Base-by-base conservation (phyloP, 345 rosid genomes). In the Pistacia vera region DNA sequence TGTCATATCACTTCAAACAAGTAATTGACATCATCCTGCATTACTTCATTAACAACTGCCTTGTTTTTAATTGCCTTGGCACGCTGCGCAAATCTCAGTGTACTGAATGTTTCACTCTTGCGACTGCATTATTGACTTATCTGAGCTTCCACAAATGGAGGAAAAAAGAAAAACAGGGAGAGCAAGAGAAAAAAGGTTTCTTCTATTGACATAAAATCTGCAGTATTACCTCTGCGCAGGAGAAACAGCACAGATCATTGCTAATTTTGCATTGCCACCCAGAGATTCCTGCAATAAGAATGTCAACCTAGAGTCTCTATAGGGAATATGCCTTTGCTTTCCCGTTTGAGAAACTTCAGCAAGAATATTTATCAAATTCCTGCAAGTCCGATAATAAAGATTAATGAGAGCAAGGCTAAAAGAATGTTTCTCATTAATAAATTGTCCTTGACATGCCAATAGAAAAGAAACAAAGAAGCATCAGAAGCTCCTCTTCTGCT, bases 261-360 rank as follows among this genome's bases (percentile, higher is more conserved):
- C 98, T 77, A 97, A 78, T 82, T 92, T 97, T 73, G 99, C 99
- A 90, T 97, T 97, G 56, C 99, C 99, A 78, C 99, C 99, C 62
- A 97, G 97, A 77, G 99, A 97, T 79, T 97, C 99, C 79, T 97
- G 99, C 83, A 97, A 83, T 73, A 97, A 83, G 75, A 97, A 97
- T 56, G 99, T 97, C 86, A 97, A 83, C 90, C 89, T 90, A 84
- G 99, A 97, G 83, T 97, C 99, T 85, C 99, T 91, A 80, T 97
- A 97, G 65, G 99, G 99, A 59, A 97, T 92, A 84, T 97, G 99
- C 86, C 99, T 92, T 79, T 90, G 97, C 89, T 94, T 97, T 80
- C 97, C 98, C 51, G 93, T 89, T 83, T 91, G 97, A 18, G 98
- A 94, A 80, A 97, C 88, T 87, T 97, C 99, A 78, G 98, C 98